Percentiles rank a stretch among this genome's conserved stretches.
These are phyloP conservation scores for Fusarium sp. DNA, from an alignment of 2,329 filamentous ascomycete species.

Conservation along the genomic window DNA sequence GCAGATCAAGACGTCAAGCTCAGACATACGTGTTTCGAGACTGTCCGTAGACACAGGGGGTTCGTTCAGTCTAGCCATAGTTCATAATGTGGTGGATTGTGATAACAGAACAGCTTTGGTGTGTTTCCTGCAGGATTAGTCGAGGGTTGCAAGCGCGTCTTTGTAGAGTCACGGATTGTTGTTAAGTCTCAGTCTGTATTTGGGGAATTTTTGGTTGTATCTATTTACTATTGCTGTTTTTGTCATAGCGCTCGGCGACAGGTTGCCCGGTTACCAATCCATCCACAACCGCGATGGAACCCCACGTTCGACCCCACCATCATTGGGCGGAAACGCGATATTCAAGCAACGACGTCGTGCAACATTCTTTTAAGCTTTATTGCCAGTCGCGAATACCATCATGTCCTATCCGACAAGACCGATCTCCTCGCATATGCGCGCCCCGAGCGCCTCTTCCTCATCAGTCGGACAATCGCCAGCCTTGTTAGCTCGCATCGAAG, in stretches of 20 bases:
- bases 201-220: slow-evolving; percentile 48
- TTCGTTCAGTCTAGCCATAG: slow-evolving; percentile 87
- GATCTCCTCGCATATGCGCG: slow-evolving; percentile 75
- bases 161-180: slow-evolving; percentile 40
- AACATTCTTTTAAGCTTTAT: slow-evolving; percentile 5
- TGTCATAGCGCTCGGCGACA: slow-evolving; percentile 42
- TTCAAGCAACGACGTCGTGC: slow-evolving; percentile 18
- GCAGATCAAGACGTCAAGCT: slow-evolving; percentile 9
- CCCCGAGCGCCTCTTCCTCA: slow-evolving; percentile 65
- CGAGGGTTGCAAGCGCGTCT: slow-evolving; percentile 26
- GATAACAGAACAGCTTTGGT: slow-evolving; percentile 9
- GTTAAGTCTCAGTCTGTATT: slow-evolving; percentile 43
- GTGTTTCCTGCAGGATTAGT: slow-evolving; percentile 34
- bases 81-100: slow-evolving; percentile 52
- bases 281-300: slow-evolving; percentile 15
- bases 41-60: slow-evolving; percentile 75
- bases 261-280: slow-evolving; percentile 49
- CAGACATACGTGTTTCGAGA: slow-evolving; percentile 75
- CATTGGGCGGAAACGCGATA: slow-evolving; percentile 30
- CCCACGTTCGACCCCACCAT: slow-evolving; percentile 49
- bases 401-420: slow-evolving; percentile 71
- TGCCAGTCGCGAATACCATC: not conserved
- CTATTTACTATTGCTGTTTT: slow-evolving; percentile 53
- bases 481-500: slow-evolving; percentile 80
- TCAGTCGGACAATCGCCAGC: slow-evolving; percentile 74